phyloP scores from a whole-genome alignment of 257 asterid genomes.

The Solanum medicagineum region DNA sequence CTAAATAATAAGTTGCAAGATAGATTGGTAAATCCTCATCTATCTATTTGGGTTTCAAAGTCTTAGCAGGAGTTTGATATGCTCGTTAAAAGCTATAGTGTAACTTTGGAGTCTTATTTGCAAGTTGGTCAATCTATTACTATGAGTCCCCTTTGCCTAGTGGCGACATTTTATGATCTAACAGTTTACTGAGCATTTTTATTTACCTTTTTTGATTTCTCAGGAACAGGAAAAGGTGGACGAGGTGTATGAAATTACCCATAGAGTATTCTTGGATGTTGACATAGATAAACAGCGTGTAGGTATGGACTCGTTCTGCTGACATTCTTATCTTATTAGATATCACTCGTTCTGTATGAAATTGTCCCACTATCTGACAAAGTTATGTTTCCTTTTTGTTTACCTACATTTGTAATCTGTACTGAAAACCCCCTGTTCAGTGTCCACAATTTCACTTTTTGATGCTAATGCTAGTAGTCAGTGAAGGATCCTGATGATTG shows the following conservation, averaged over 20 bases:
- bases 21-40: neutral
- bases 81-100: neutral
- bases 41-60: neutral
- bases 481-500: neutral
- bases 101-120: neutral
- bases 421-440: neutral
- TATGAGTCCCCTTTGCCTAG: neutral
- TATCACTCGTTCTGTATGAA: neutral
- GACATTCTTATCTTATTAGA: neutral
- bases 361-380: neutral
- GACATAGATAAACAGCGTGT: conserved; percentile 83
- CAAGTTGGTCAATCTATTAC: neutral
- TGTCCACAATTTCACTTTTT: neutral
- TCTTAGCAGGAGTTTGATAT: neutral
- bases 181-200: neutral
- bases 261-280: conserved; percentile 87
- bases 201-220: neutral
- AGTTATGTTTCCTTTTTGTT: neutral
- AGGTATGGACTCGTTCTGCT: conserved; percentile 24
- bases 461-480: neutral
- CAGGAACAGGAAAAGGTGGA: conserved; percentile 52
- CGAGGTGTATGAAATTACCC: conserved; percentile 63
- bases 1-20: neutral
- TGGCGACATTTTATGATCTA: neutral
- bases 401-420: neutral